Evolutionary conservation across 2,329 filamentous ascomycete species (phyloP).

Genomic region (Diaporthe citrichinensis): DNA sequence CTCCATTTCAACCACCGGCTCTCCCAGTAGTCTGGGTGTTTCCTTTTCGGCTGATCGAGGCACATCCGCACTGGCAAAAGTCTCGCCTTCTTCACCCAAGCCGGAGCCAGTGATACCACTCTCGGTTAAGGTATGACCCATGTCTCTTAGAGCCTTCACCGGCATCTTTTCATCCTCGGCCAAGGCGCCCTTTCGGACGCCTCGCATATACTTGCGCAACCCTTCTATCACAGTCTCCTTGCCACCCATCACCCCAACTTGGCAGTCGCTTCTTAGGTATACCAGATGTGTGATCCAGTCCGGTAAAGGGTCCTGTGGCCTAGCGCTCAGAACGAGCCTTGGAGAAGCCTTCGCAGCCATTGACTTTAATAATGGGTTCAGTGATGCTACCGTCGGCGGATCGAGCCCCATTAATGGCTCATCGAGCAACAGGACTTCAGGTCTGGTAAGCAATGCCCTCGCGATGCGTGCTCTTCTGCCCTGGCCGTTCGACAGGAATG

Average conservation of each 20-base stretch:
- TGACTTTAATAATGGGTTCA: constrained; percentile 79
- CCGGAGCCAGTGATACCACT: constrained; percentile 55
- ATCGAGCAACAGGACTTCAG: constrained; percentile 88
- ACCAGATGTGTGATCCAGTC: constrained; percentile 91
- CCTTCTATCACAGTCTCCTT: constrained; percentile 73
- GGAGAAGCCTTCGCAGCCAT: constrained; percentile 78
- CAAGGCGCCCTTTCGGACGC: constrained; percentile 59
- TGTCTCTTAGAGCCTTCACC: constrained; percentile 62
- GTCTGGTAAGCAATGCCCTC: constrained; percentile 82
- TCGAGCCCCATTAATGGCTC: constrained; percentile 98
- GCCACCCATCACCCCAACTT: constrained; percentile 75
- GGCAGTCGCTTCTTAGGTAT: constrained; percentile 77
- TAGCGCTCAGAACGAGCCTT: constrained; percentile 80
- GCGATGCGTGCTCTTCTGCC: constrained; percentile 89
- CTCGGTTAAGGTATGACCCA: constrained; percentile 63
- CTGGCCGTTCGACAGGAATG: constrained; percentile 94
- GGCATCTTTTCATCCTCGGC: constrained; percentile 64
- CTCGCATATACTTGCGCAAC: constrained; percentile 63
- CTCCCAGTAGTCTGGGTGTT: constrained; percentile 59
- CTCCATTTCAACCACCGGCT: constrained; percentile 87
- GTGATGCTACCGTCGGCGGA: constrained; percentile 79
- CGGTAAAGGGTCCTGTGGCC: constrained; percentile 89
- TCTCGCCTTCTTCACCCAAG: constrained; percentile 51
- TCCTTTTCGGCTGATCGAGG: constrained; percentile 14
- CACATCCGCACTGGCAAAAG: constrained; percentile 23